phyloP scores from a whole-genome alignment of 441 rosid genomes.

The Raphanus hybrid region DNA sequence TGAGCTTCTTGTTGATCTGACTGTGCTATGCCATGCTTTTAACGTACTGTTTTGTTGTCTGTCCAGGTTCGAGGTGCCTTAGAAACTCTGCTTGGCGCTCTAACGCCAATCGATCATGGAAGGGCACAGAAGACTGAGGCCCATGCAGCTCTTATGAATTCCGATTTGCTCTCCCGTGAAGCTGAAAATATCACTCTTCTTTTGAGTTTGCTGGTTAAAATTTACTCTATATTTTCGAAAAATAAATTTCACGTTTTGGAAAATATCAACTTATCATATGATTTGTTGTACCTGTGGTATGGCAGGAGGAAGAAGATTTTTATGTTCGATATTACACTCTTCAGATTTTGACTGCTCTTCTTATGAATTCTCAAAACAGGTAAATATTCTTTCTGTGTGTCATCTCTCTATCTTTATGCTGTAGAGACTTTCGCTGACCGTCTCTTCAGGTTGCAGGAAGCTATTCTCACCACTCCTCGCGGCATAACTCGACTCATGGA shows the following conservation, averaged over 20 bases:
- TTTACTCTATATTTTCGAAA: slow-evolving; percentile 5
- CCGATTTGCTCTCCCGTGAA: slow-evolving; percentile 93
- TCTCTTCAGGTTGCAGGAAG: slow-evolving; percentile 96
- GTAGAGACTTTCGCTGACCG: slow-evolving; percentile 48
- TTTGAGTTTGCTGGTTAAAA: slow-evolving; percentile 81
- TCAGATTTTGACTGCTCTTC: slow-evolving; percentile 95
- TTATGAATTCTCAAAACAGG: slow-evolving; percentile 90
- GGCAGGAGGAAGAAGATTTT: slow-evolving; percentile 95
- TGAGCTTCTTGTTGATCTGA: slow-evolving; percentile 11
- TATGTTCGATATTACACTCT: slow-evolving; percentile 94
- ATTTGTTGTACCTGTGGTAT: slow-evolving; percentile 30
- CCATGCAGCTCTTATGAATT: slow-evolving; percentile 93
- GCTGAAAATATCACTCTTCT: slow-evolving; percentile 93
- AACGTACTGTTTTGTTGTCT: slow-evolving; percentile 11
- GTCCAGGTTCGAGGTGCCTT: slow-evolving; percentile 88
- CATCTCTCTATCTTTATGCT: slow-evolving; percentile 39
- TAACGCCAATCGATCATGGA: slow-evolving; percentile 82
- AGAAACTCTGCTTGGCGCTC: slow-evolving; percentile 91
- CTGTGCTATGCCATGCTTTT: slow-evolving; percentile 12
- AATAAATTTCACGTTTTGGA: background rate
- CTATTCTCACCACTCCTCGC: slow-evolving; percentile 95
- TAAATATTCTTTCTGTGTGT: slow-evolving; percentile 40
- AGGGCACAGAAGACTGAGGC: slow-evolving; percentile 78
- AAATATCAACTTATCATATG: background rate
- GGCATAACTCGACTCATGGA: slow-evolving; percentile 99